These are phyloP conservation scores for Ascochyta clinopodiicola DNA, from an alignment of 2,329 filamentous ascomycete genomes.

Conservation along the genomic window DNA sequence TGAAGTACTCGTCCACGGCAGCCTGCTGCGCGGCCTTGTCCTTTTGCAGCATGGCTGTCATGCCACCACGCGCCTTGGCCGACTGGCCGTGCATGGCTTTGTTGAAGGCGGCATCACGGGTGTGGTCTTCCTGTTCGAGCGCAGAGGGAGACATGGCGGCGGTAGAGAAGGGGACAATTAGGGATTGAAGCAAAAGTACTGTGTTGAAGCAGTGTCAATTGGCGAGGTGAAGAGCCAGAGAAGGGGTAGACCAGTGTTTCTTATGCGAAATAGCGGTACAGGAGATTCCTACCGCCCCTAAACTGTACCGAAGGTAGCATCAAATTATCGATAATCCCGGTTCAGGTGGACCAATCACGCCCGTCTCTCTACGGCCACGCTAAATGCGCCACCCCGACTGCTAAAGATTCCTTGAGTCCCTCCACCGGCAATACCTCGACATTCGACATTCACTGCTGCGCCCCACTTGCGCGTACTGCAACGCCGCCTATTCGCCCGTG, in stretches of 20 bases:
- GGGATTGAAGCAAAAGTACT: slow-evolving; percentile 12
- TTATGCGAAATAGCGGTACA: slow-evolving; percentile 37
- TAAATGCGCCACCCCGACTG: slow-evolving; percentile 13
- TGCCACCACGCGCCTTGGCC: slow-evolving; percentile 71
- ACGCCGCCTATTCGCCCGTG: slow-evolving; percentile 5
- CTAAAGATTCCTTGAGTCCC: slow-evolving; percentile 1
- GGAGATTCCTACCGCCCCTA: slow-evolving; percentile 31
- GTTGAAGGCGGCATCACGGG: slow-evolving; percentile 88
- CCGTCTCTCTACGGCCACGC: slow-evolving; percentile 10
- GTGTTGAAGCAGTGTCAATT: slow-evolving; percentile 28
- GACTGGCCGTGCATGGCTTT: slow-evolving; percentile 83
- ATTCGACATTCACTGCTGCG: slow-evolving; percentile 6
- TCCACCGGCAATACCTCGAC: slow-evolving; percentile 9
- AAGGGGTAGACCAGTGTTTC: slow-evolving; percentile 20
- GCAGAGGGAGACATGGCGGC: slow-evolving; percentile 59
- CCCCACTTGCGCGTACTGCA: slow-evolving; percentile 17
- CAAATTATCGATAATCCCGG: slow-evolving; percentile 10
- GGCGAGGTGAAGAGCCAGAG: slow-evolving; percentile 20
- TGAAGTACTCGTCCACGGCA: slow-evolving; percentile 91
- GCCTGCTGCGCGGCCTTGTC: slow-evolving; percentile 78
- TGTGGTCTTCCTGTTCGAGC: slow-evolving; percentile 83
- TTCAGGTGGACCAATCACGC: slow-evolving; percentile 2
- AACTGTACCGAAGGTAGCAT: slow-evolving; percentile 7
- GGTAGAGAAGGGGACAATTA: slow-evolving; percentile 7
- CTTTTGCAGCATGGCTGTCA: slow-evolving; percentile 86